Evolutionary conservation across 108 stramenopile genomes (phyloP).

Genomic region (Nitzschia sp.): DNA sequence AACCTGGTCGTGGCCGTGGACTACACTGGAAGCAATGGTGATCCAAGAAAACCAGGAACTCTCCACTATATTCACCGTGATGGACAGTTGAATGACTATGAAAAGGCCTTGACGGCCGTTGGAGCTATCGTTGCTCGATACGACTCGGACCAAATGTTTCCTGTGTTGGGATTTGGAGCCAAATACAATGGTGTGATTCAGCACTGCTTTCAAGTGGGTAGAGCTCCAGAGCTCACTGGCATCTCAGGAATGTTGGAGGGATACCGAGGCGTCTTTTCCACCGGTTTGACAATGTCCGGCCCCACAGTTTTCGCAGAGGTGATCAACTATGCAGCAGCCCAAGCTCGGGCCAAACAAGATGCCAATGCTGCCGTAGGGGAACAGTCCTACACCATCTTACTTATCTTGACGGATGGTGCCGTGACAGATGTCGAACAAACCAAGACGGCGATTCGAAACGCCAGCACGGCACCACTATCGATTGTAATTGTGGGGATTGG

Average conservation of each 20-base stretch:
- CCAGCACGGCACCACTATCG: constrained; percentile 70
- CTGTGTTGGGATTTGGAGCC: constrained; percentile 90
- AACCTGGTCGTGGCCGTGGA: constrained; percentile 83
- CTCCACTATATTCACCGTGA: constrained; percentile 69
- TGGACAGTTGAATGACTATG: constrained; percentile 73
- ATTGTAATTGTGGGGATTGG: constrained; percentile 91
- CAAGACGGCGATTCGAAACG: constrained; percentile 41
- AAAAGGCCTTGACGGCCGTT: constrained; percentile 72
- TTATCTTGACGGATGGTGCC: constrained; percentile 92
- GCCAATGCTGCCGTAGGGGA: constrained; percentile 17
- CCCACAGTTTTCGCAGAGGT: constrained; percentile 91
- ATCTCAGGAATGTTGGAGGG: constrained; percentile 72
- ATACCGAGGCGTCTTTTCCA: constrained; percentile 62
- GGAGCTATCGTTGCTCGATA: constrained; percentile 73
- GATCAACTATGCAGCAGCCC: constrained; percentile 62
- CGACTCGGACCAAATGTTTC: constrained; percentile 84
- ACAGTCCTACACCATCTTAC: constrained; percentile 74
- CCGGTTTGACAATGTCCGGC: constrained; percentile 77
- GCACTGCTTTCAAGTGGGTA: constrained; percentile 80
- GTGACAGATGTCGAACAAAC: constrained; percentile 82
- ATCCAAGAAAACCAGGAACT: constrained; percentile 75
- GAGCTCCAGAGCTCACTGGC: constrained; percentile 53
- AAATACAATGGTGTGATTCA: constrained; percentile 75
- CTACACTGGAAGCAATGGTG: constrained; percentile 91
- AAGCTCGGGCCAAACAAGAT: constrained; percentile 48